Evolutionary conservation across 148 eudicot species (phyloP), one percentile per base, ranked within the genome.

Genomic region (Simmondsia chinensis): DNA sequence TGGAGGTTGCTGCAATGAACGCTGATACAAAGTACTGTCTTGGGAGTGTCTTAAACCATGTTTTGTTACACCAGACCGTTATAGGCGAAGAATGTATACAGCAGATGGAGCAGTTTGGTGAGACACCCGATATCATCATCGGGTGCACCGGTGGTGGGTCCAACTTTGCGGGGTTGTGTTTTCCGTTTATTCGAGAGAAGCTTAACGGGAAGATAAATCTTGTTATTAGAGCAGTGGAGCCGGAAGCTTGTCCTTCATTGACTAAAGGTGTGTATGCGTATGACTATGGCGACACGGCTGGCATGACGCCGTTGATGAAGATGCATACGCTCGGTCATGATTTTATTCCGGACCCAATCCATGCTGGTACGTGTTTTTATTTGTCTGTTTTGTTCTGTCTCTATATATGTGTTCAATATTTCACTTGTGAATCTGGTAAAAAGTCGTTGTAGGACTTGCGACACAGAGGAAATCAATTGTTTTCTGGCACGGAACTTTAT

Each of bases 291-390:
- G 97, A 89, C 59, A 89, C 95, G 3, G 97, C 97, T 7, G 95
- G 95, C 38, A 29, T 89, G 82, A 89, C 97, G 19, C 97, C 97
- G 0, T 48, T 89, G 49, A 72, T 89, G 83, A 89, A 89, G 80
- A 89, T 89, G 97, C 97, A 89, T 44, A 89, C 97, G 1, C 93
- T 89, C 46, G 97, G 97, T 31, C 97, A 89, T 59, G 95, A 81
- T 46, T 89, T 89, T 44, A 72, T 89, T 52, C 97, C 97, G 0
- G 97, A 89, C 51, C 97, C 97, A n/a, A 89, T 89, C 36, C 97
- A 89, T 61, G 76, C 97, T 38, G 97, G 97, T 83, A 64, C 26
- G 20, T 13, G 1, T 46, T 40, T 16, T 36, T 12, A 7, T 36
- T 36, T 36, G 6, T 9, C 3, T 25, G 15, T 28, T 13, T 30